These are phyloP conservation scores for Cystobasidium pallidum DNA, from an alignment of 1,284 basidiomycete species.

Conservation along the genomic window DNA sequence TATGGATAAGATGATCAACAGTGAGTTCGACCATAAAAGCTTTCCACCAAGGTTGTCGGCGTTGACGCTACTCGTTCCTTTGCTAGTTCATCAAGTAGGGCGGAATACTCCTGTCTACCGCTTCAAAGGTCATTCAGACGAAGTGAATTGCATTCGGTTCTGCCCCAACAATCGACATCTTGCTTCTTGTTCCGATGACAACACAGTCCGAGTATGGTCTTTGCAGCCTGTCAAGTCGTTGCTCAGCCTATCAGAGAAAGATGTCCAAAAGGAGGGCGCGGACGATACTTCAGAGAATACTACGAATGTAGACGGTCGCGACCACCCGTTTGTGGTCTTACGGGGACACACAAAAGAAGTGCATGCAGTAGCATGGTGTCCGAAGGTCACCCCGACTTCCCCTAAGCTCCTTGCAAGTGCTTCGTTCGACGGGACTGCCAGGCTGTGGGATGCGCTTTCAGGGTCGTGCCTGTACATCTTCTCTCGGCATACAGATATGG, in stretches of 20 bases:
- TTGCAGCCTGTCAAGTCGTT: conserved; percentile 55
- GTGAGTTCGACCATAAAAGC: conserved; percentile 37
- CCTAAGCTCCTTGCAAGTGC: conserved; percentile 66
- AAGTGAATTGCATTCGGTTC: conserved; percentile 75
- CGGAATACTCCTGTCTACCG: conserved; percentile 50
- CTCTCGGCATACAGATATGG: conserved; percentile 54
- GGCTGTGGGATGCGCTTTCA: conserved; percentile 74
- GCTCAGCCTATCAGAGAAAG: conserved; percentile 12
- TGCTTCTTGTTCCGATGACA: conserved; percentile 78
- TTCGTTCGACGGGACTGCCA: conserved; percentile 73
- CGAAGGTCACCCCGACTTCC: conserved; percentile 62
- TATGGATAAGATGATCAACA: conserved; percentile 62
- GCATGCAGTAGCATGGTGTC: conserved; percentile 73
- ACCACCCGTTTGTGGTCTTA: conserved; percentile 47
- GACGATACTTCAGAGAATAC: conserved; percentile 13
- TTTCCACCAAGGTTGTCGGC: background rate
- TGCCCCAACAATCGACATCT: conserved; percentile 68
- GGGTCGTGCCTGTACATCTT: conserved; percentile 72
- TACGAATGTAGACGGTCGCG: conserved; percentile 47
- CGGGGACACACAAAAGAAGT: conserved; percentile 67
- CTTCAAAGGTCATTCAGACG: conserved; percentile 68
- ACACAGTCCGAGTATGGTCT: conserved; percentile 74
- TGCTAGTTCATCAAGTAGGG: conserved; percentile 47
- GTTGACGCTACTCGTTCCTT: background rate
- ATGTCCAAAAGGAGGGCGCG: conserved; percentile 23